Percentiles rank a stretch among this genome's conserved stretches.
phyloP scores from a whole-genome alignment of 2,329 filamentous ascomycete genomes.

The Fusarium pilosicola region DNA sequence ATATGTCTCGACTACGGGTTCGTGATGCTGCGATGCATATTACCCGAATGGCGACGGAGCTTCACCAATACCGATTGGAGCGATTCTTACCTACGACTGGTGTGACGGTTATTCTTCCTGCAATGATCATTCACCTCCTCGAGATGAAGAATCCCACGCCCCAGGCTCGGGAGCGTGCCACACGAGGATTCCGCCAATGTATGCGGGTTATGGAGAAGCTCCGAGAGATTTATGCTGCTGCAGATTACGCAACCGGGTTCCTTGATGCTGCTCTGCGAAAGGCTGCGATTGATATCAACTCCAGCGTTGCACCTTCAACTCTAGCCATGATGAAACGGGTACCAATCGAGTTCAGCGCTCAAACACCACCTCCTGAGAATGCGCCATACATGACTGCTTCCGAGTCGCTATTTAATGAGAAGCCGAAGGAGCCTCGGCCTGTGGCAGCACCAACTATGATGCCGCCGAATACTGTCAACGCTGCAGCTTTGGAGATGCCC shows the following conservation, averaged over 20 bases:
- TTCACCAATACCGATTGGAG: slow-evolving; percentile 78
- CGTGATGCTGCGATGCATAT: slow-evolving; percentile 86
- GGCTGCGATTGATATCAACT: slow-evolving; percentile 77
- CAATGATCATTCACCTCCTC: slow-evolving; percentile 92
- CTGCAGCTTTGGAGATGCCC: slow-evolving; percentile 49
- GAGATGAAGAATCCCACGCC: slow-evolving; percentile 88
- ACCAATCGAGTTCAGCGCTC: slow-evolving; percentile 52
- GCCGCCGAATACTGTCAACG: slow-evolving; percentile 53
- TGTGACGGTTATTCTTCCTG: slow-evolving; percentile 89
- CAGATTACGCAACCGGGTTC: slow-evolving; percentile 96
- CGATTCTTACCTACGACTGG: slow-evolving; percentile 87
- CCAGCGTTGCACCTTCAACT: slow-evolving; percentile 48
- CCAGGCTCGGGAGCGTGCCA: slow-evolving; percentile 75
- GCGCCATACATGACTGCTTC: slow-evolving; percentile 55
- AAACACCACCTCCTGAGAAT: slow-evolving; percentile 66
- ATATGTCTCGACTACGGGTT: slow-evolving; percentile 84
- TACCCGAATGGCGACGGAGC: slow-evolving; percentile 81
- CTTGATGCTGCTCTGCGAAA: slow-evolving; percentile 92
- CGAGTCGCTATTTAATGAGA: slow-evolving; percentile 52
- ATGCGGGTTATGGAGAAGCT: slow-evolving; percentile 91
- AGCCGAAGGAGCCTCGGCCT: slow-evolving; percentile 37
- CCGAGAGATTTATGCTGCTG: slow-evolving; percentile 88
- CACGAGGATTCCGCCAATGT: slow-evolving; percentile 87
- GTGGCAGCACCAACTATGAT: slow-evolving; percentile 42
- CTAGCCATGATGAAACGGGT: slow-evolving; percentile 51